Percentiles rank a stretch among this genome's conserved stretches.
phyloP scores from a whole-genome alignment of 495 filamentous ascomycete genomes.

The Paragyromitra xinjiangensis region DNA sequence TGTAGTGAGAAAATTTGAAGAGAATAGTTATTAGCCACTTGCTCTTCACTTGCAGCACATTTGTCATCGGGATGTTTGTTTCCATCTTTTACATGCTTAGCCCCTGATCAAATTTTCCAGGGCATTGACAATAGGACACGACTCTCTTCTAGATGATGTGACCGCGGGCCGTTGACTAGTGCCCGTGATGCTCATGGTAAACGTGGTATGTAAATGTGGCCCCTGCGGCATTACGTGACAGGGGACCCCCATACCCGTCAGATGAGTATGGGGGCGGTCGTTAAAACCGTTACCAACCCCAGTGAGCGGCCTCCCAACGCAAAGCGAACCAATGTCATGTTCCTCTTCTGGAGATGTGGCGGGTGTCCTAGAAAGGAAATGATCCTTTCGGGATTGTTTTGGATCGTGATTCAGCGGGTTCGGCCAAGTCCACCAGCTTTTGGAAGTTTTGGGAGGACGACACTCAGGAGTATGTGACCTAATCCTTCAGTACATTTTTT shows the following conservation, averaged over 20 bases:
- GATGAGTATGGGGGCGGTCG: neutral
- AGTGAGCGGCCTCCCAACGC: neutral
- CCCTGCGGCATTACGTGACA: neutral
- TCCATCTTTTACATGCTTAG: neutral
- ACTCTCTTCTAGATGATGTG: neutral
- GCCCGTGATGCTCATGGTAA: neutral
- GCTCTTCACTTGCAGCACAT: conserved; percentile 9
- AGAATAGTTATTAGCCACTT: conserved; percentile 15
- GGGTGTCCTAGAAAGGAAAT: too few relatives aligned
- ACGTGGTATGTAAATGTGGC: conserved; percentile 11
- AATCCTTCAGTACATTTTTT: too few relatives aligned
- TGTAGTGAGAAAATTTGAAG: conserved; percentile 11
- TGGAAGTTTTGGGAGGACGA: too few relatives aligned
- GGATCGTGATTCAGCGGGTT: too few relatives aligned
- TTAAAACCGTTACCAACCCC: neutral
- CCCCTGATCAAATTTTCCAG: neutral
- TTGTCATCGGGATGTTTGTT: neutral
- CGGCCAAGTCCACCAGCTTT: too few relatives aligned
- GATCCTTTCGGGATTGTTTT: too few relatives aligned
- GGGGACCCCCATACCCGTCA: neutral
- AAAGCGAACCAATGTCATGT: too few relatives aligned
- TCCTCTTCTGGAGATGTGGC: too few relatives aligned
- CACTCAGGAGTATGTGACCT: too few relatives aligned
- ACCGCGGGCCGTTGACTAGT: neutral
- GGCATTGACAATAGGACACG: neutral